A percentile compares a stretch with the other conserved stretches of the same genome.
Conservation (phyloP, 768 basidiomycete species). For the Boletus vermiculosoides region DNA sequence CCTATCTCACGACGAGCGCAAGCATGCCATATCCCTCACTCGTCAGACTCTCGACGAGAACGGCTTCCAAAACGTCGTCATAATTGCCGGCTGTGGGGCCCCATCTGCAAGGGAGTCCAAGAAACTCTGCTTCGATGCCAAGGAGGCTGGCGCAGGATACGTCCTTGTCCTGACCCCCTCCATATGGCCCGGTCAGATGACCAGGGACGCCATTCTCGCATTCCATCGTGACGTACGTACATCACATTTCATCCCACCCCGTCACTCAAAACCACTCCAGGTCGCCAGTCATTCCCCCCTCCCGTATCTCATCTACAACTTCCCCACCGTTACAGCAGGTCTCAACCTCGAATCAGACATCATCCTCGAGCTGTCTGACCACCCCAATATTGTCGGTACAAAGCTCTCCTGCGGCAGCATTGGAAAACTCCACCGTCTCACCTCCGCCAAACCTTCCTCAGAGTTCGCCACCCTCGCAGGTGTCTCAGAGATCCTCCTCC, state of each 20-base stretch:
- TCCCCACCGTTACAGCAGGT: slow-evolving; percentile 77
- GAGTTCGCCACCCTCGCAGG: slow-evolving; percentile 76
- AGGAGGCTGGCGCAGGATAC: slow-evolving; percentile 79
- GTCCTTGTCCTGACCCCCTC: slow-evolving; percentile 74
- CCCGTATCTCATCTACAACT: slow-evolving; percentile 82
- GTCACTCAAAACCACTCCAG: slow-evolving; percentile 29
- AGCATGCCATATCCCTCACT: slow-evolving; percentile 58
- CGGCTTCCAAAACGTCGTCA: slow-evolving; percentile 61
- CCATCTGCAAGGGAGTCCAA: slow-evolving; percentile 77
- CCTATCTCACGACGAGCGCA: slow-evolving; percentile 70
- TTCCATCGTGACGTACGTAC: slow-evolving; percentile 61
- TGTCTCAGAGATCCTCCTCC: slow-evolving; percentile 65
- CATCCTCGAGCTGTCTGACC: slow-evolving; percentile 62
- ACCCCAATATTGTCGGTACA: slow-evolving; percentile 83
- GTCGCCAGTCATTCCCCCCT: slow-evolving; percentile 70
- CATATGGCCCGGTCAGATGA: slow-evolving; percentile 68
- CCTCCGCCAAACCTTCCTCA: slow-evolving; percentile 50
- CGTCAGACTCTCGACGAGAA: slow-evolving; percentile 70
- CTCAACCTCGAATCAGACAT: slow-evolving; percentile 83
- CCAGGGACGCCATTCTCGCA: slow-evolving; percentile 54
- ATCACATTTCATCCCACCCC: background rate
- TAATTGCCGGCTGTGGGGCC: slow-evolving; percentile 84
- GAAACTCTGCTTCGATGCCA: slow-evolving; percentile 67
- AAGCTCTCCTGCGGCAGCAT: slow-evolving; percentile 86
- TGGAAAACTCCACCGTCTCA: slow-evolving; percentile 77